Evolutionary conservation across 78 protist genomes (phyloP).

Genomic region (Polysphondylium violaceum): DNA sequence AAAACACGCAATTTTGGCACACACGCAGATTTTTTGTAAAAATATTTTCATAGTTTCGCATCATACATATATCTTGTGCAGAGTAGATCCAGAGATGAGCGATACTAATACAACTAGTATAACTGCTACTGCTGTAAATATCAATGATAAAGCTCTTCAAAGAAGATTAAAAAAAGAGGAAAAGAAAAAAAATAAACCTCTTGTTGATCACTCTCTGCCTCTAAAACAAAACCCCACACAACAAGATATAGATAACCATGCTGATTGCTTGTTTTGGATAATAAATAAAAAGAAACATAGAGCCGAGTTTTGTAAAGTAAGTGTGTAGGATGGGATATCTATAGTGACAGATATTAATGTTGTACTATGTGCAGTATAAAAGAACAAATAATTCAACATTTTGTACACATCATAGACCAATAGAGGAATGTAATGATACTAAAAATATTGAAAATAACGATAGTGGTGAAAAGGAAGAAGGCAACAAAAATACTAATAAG

Average conservation of each 20-base stretch:
- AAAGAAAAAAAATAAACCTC: constrained; percentile 7
- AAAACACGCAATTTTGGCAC: no score
- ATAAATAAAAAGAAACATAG: constrained; percentile 46
- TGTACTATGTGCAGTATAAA: constrained; percentile 6
- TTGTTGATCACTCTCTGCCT: constrained; percentile 47
- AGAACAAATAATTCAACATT: constrained; percentile 34
- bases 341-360: no score
- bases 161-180: constrained; percentile 22
- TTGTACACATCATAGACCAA: constrained; percentile 52
- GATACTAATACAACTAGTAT: no score
- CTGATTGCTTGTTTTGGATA: constrained; percentile 57
- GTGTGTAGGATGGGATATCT: no score
- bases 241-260: constrained; percentile 22
- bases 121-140: background rate
- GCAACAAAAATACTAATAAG: background rate
- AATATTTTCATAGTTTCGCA: no score
- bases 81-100: no score
- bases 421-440: background rate
- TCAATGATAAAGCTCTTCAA: background rate
- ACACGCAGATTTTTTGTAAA: no score
- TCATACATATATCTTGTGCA: no score
- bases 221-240: constrained; percentile 44
- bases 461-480: background rate
- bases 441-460: background rate
- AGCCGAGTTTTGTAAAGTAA: constrained; percentile 36